These are phyloP conservation scores for Fraxinus paxiana DNA, from an alignment of 305 asterid species.

Conservation along the genomic window DNA sequence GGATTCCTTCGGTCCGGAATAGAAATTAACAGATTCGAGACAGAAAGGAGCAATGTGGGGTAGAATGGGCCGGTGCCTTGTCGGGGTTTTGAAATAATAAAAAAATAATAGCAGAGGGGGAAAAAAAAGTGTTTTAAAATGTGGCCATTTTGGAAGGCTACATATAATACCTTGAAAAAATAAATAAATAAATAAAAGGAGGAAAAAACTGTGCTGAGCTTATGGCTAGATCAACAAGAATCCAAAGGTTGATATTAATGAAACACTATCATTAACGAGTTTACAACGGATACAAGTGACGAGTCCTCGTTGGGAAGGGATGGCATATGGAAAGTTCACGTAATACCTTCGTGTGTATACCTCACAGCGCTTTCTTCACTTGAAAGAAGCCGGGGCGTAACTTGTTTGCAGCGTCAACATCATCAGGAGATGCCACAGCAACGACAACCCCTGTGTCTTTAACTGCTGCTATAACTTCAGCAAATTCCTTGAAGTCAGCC, in stretches of 20 bases:
- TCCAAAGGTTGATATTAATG: neutral
- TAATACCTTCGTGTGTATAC: neutral
- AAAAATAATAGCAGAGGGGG: neutral
- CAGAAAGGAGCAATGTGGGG: neutral
- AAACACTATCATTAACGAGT: neutral
- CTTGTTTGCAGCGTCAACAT: conserved; percentile 75
- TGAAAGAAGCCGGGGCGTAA: conserved; percentile 57
- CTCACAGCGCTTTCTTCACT: conserved; percentile 76
- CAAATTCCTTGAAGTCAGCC: conserved; percentile 86
- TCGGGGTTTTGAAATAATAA: neutral
- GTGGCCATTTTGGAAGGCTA: neutral
- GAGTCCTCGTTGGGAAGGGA: neutral
- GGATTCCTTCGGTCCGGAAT: neutral
- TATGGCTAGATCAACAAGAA: neutral
- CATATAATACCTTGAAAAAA: neutral
- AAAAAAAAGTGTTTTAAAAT: too few species aligned
- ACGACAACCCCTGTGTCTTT: conserved; percentile 80
- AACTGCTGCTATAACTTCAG: conserved; percentile 58
- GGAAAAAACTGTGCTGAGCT: neutral
- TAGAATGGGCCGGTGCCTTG: neutral
- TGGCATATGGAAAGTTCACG: neutral
- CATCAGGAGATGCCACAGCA: conserved; percentile 86
- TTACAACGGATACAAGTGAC: neutral
- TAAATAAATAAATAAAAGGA: too few species aligned
- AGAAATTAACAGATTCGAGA: neutral